Base-by-base conservation (phyloP, 306 rosid genomes). In the Carpinus fangiana region DNA sequence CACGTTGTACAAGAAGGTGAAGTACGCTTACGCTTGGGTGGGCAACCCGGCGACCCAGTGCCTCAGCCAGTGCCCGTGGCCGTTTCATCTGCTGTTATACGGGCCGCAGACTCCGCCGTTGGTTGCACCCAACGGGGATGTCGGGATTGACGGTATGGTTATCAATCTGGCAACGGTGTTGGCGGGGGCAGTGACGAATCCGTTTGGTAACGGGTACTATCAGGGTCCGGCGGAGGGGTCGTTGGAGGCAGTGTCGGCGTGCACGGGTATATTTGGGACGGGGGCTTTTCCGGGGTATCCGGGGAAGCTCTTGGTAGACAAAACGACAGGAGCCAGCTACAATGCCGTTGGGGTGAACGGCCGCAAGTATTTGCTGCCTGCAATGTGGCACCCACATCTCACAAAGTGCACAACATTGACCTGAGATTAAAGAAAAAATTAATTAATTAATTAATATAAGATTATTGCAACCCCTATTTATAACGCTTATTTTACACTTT, bases 331-430 rank as follows among this genome's bases (percentile, higher is more conserved):
- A 6, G 73, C 83, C 1, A 82, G 91, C 83, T 82, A 86, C 66
- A 87, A 87, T 53, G 86, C 88, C 7, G 43, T 73, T 2, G 90
- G 88, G 0, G 46, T 84, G 13, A 70, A 52, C 0, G 84, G 86
- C 9, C 76, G 88, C 6, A 82, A 71, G 73, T 84, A 84, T 56
- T 75, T 90, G 75, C 62, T 86, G 23, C 90, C 86, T 38, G 87
- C 88, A 0, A 85, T 86, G 81, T 90, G 90, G 91, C 87, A 90
- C 78, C 90, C 90, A 0, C 60, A 69, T 0, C 82, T 80, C 0
- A 87, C 91, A 76, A 45, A 74, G 34, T 90, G 93, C 82, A 85
- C 73, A 41, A 73, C 87, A 3, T 79, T 75, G n/a, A 79, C 78
- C 36, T 89, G 88, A 86, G 34, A 8, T 38, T 12, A 23, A 23